Conservation (phyloP, 2,329 filamentous ascomycete species). For the Fonsecaea pugnacius region DNA sequence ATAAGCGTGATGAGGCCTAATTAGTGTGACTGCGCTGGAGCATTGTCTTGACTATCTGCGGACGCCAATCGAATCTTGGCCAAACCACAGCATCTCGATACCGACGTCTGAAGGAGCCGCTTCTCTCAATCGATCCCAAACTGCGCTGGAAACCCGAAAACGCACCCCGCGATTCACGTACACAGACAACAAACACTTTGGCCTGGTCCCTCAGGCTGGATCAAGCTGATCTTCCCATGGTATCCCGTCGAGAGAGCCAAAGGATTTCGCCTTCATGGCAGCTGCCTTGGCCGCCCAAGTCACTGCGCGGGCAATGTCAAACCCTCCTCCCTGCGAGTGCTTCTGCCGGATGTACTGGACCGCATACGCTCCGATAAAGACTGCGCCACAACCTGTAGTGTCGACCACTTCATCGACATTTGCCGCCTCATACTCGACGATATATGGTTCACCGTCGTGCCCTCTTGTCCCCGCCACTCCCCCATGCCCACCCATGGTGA, state of each 20-base stretch:
- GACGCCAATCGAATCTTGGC: no score
- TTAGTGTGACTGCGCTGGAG: no score
- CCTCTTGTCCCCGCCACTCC: background rate
- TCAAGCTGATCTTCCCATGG: slow-evolving; percentile 1
- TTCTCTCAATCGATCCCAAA: no score
- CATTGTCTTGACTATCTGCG: no score
- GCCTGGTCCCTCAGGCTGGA: background rate
- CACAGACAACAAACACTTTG: background rate
- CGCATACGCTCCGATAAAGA: background rate
- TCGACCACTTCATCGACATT: background rate
- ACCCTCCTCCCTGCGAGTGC: background rate
- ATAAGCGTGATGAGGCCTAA: no score
- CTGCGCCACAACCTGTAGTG: background rate
- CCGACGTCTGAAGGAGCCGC: no score
- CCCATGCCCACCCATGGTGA: background rate
- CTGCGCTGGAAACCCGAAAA: no score
- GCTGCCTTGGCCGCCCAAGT: background rate
- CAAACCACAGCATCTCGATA: no score
- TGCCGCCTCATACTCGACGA: background rate
- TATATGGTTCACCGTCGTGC: background rate
- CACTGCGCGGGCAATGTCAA: background rate
- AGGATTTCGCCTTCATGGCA: background rate
- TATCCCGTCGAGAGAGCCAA: background rate
- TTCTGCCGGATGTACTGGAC: slow-evolving; percentile 1
- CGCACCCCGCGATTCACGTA: no score